Conservation (phyloP, 83 land plant genomes). For the Diphasiastrum complanatum region DNA sequence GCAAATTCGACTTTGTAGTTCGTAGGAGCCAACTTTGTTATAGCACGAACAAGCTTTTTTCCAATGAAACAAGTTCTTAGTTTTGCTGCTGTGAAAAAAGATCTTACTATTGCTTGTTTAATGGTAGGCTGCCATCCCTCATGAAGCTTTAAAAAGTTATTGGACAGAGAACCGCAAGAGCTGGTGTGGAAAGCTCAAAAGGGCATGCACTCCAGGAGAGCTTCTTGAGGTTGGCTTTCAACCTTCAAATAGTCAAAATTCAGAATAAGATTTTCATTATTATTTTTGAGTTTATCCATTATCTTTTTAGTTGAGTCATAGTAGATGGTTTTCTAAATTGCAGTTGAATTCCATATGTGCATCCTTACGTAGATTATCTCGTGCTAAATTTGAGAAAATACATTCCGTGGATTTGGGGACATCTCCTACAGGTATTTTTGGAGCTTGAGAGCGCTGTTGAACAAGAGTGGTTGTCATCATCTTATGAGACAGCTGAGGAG, state of each 20-base stretch:
- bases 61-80: too few relatives aligned
- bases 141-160: conserved; percentile 56
- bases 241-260: too few relatives aligned
- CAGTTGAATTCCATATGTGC: too few relatives aligned
- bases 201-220: conserved; percentile 48
- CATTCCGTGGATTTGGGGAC: conserved; percentile 5
- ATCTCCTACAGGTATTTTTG: conserved; percentile 48
- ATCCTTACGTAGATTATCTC: too few relatives aligned
- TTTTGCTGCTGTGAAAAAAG: background rate
- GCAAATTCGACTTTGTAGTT: too few relatives aligned
- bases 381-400: conserved; percentile 4
- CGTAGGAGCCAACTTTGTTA: too few relatives aligned
- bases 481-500: conserved; percentile 67
- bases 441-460: conserved; percentile 57
- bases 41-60: too few relatives aligned
- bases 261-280: too few relatives aligned
- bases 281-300: too few relatives aligned
- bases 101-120: background rate
- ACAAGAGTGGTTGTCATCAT: conserved; percentile 51
- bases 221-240: conserved; percentile 53
- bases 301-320: too few relatives aligned
- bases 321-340: too few relatives aligned
- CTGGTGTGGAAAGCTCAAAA: conserved; percentile 59
- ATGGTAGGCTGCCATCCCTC: conserved; percentile 64
- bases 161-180: conserved; percentile 64